Conservation (phyloP, 805 yeast species). For the Nakazawaea wickerhamii region DNA sequence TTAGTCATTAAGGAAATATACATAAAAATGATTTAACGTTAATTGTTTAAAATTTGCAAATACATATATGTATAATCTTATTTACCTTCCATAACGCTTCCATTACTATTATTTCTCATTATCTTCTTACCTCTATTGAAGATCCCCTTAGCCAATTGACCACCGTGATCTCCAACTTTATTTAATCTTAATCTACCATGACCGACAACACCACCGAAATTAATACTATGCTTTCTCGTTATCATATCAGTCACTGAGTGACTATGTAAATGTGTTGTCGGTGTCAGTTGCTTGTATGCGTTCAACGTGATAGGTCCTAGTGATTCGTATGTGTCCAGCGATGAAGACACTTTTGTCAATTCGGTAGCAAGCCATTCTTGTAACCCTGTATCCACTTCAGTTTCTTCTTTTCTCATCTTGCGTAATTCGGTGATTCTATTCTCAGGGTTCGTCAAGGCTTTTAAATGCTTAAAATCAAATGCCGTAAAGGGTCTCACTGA, state of each 20-base stretch:
- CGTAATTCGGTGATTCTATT: slow-evolving; percentile 36
- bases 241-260: slow-evolving; percentile 35
- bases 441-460: slow-evolving; percentile 33
- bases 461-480: slow-evolving; percentile 35
- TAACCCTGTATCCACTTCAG: slow-evolving; percentile 50
- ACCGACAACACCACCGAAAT: slow-evolving; percentile 41
- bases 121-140: slow-evolving; percentile 53
- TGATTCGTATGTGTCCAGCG: slow-evolving; percentile 31
- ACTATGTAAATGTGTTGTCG: slow-evolving; percentile 29
- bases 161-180: slow-evolving; percentile 42
- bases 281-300: slow-evolving; percentile 62
- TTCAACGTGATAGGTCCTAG: slow-evolving; percentile 52
- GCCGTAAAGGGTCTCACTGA: background rate
- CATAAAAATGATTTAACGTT: background rate
- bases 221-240: slow-evolving; percentile 43
- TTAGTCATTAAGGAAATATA: background rate
- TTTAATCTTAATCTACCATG: slow-evolving; percentile 42
- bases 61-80: background rate
- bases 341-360: slow-evolving; percentile 36
- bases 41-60: too few relatives aligned
- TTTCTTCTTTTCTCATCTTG: slow-evolving; percentile 37
- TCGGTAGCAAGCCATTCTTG: slow-evolving; percentile 43
- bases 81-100: background rate
- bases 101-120: slow-evolving; percentile 24
- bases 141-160: slow-evolving; percentile 48